Conservation (phyloP, 1,284 basidiomycete genomes). For the Cutaneotrichosporon cavernicola region DNA sequence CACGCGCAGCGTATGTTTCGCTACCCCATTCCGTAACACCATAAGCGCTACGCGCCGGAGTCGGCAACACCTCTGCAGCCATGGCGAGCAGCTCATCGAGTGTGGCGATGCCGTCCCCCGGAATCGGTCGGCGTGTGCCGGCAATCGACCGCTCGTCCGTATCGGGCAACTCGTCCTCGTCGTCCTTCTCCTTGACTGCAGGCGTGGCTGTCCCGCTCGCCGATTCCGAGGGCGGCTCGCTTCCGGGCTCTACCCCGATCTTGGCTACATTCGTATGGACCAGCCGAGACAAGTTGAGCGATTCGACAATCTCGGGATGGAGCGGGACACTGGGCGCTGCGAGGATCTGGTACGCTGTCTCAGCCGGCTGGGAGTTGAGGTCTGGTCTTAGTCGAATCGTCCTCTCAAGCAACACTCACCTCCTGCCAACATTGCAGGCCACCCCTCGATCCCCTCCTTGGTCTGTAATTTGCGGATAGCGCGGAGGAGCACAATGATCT, state of each 20-base stretch:
- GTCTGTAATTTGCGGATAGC: slow-evolving; percentile 64
- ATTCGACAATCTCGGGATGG: slow-evolving; percentile 59
- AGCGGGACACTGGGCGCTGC: slow-evolving; percentile 60
- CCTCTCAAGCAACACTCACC: slow-evolving; percentile 57
- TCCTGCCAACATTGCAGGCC: slow-evolving; percentile 80
- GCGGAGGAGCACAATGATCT: slow-evolving; percentile 61
- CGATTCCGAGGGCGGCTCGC: slow-evolving; percentile 10
- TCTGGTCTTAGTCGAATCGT: slow-evolving; percentile 58
- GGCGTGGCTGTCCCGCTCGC: slow-evolving; percentile 20
- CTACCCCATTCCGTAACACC: slow-evolving; percentile 56
- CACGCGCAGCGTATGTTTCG: slow-evolving; percentile 58
- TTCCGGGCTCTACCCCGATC: slow-evolving; percentile 36
- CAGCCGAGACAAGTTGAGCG: slow-evolving; percentile 67
- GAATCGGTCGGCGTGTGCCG: slow-evolving; percentile 65
- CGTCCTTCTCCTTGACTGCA: slow-evolving; percentile 36
- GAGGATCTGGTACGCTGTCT: slow-evolving; percentile 80
- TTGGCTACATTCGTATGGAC: slow-evolving; percentile 76
- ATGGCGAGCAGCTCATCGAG: slow-evolving; percentile 63
- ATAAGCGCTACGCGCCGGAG: slow-evolving; percentile 49
- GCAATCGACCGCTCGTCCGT: slow-evolving; percentile 63
- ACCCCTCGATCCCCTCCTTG: slow-evolving; percentile 57
- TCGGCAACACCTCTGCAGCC: slow-evolving; percentile 51
- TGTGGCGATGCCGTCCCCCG: slow-evolving; percentile 70
- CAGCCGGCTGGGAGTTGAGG: slow-evolving; percentile 86
- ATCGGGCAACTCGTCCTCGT: slow-evolving; percentile 63